These are phyloP conservation scores for Talaromyces sp. DNA, from an alignment of 2,329 filamentous ascomycete genomes.

Conservation along the genomic window DNA sequence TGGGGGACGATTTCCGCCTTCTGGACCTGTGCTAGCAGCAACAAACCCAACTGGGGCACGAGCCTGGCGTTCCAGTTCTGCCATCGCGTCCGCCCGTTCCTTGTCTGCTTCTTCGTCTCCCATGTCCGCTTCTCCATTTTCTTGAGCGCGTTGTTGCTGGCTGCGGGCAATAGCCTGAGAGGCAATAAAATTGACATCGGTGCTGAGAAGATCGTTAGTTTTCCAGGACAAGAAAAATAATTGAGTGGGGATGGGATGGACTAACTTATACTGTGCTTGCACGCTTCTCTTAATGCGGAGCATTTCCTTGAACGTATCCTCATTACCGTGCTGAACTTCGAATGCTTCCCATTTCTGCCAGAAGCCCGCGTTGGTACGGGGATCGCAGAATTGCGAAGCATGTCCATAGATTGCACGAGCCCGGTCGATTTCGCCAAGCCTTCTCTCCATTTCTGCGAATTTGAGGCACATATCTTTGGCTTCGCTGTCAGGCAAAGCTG, in stretches of 20 bases:
- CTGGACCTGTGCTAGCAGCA: constrained; percentile 69
- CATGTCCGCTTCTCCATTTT: constrained; percentile 27
- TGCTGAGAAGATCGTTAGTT: constrained; percentile 46
- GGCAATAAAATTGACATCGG: constrained; percentile 97
- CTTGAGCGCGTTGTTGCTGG: constrained; percentile 54
- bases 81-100: constrained; percentile 73
- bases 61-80: constrained; percentile 80
- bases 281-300: constrained; percentile 94
- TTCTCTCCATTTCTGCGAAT: constrained; percentile 93
- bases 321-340: constrained; percentile 96
- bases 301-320: constrained; percentile 99
- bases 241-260: constrained; percentile 10
- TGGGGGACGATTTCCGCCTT: constrained; percentile 52
- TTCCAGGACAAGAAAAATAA: background rate
- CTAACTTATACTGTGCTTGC: constrained; percentile 89
- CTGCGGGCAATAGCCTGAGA: constrained; percentile 85
- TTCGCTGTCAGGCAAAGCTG: constrained; percentile 85
- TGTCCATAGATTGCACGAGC: constrained; percentile 94
- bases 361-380: constrained; percentile 80
- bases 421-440: constrained; percentile 88
- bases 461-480: constrained; percentile 98
- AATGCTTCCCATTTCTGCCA: constrained; percentile 98
- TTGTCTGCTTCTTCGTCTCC: constrained; percentile 38
- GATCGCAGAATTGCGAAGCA: constrained; percentile 95
- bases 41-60: constrained; percentile 87